Conservation (phyloP, 371 early-diverging fungal species). For the Apophysomyces sp. region DNA sequence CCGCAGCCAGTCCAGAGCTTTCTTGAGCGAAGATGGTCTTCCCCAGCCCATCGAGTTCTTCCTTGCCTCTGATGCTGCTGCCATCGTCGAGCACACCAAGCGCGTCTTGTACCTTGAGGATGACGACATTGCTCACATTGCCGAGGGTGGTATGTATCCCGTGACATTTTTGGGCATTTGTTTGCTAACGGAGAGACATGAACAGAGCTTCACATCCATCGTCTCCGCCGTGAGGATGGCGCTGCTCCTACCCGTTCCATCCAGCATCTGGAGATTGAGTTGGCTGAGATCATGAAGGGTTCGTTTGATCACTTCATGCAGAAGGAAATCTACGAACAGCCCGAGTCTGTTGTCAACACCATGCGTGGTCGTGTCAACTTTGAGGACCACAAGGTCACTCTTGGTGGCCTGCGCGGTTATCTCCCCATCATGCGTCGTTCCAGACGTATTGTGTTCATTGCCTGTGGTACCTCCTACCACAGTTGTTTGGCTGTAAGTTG, state of each 20-base stretch:
- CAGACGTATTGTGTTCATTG: conserved; percentile 94
- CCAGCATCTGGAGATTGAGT: conserved; percentile 94
- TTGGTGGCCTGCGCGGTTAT: conserved; percentile 93
- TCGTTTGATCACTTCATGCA: conserved; percentile 97
- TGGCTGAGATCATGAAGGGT: conserved; percentile 98
- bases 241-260: conserved; percentile 86
- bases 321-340: conserved; percentile 99
- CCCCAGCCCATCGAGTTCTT: conserved; percentile 96
- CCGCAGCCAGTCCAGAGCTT: conserved; percentile 89
- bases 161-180: neutral
- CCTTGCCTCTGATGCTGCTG: conserved; percentile 95
- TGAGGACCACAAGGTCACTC: conserved; percentile 80
- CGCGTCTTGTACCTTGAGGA: conserved; percentile 97
- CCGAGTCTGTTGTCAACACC: conserved; percentile 98
- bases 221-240: conserved; percentile 89
- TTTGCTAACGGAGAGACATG: neutral
- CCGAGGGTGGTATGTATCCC: conserved; percentile 61
- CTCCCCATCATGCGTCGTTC: conserved; percentile 90
- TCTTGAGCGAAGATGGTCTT: conserved; percentile 87
- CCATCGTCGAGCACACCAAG: conserved; percentile 98
- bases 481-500: conserved; percentile 81
- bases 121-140: conserved; percentile 96
- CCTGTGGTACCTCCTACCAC: conserved; percentile 98
- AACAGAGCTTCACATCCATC: conserved; percentile 91
- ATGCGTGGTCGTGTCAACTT: conserved; percentile 99